A percentile compares a stretch with the other conserved stretches of the same genome.
Evolutionary conservation across 306 rosid species (phyloP).

Genomic region (Dryas drummondii): DNA sequence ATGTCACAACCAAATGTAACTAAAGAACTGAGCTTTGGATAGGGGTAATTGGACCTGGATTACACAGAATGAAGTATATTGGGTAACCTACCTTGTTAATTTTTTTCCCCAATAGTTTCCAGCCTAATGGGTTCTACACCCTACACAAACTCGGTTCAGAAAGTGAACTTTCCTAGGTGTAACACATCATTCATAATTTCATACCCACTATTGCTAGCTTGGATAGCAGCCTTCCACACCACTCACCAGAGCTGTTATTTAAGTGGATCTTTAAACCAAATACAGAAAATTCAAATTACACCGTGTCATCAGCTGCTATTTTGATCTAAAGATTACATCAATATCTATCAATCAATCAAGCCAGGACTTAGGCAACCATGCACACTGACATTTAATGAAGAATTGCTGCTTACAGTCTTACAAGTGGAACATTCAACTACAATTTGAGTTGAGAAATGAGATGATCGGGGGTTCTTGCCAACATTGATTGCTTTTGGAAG

Average conservation of each 20-base stretch:
- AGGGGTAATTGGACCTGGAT: neutral
- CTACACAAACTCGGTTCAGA: neutral
- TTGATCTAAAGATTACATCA: neutral
- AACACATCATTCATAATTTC: neutral
- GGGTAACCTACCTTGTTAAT: neutral
- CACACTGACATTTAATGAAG: constrained; percentile 16
- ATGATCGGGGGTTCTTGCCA: constrained; percentile 15
- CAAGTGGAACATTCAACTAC: constrained; percentile 26
- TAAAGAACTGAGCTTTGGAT: neutral
- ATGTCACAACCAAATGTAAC: neutral
- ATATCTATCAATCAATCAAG: neutral
- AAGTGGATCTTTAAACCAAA: neutral
- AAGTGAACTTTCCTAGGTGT: neutral
- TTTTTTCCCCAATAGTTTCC: neutral
- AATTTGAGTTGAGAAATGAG: constrained; percentile 11
- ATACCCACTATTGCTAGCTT: neutral
- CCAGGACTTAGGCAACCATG: neutral
- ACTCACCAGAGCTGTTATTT: neutral
- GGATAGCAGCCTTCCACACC: neutral
- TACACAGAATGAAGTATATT: neutral
- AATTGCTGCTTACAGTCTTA: constrained; percentile 24
- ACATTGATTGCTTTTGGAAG: constrained; percentile 9
- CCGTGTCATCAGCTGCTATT: no score
- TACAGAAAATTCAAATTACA: neutral
- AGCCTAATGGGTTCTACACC: neutral